Conservation (phyloP, 202 grass and related monocot genomes). For the Musa balbisiana region DNA sequence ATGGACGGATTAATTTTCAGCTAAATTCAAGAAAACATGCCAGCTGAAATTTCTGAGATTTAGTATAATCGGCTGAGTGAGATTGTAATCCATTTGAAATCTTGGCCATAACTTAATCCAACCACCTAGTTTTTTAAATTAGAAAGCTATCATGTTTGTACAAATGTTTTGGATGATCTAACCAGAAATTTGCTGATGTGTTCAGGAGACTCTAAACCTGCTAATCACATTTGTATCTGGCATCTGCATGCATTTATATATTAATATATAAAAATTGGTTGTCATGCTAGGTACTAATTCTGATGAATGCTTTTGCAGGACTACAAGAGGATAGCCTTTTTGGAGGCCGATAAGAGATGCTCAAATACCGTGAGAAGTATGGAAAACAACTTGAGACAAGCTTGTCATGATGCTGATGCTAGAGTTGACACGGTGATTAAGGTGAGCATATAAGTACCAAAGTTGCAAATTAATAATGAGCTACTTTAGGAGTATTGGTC, state of each 20-base stretch:
- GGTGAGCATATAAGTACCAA: slow-evolving; percentile 25
- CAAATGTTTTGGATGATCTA: no score
- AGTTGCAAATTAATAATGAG: neutral
- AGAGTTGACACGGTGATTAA: slow-evolving; percentile 50
- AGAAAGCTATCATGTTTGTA: no score
- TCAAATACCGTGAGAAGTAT: slow-evolving; percentile 48
- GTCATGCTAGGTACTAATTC: neutral
- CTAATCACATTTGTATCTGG: no score
- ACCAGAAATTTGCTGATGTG: no score
- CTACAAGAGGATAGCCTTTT: slow-evolving; percentile 57
- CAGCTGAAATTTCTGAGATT: no score
- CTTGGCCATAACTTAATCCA: no score
- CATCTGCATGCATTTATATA: neutral
- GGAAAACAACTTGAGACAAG: slow-evolving; percentile 56
- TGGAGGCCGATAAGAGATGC: slow-evolving; percentile 59
- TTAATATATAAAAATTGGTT: neutral
- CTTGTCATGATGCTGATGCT: slow-evolving; percentile 40
- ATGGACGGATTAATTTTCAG: no score
- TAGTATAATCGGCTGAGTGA: no score
- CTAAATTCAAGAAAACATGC: no score
- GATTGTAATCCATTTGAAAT: no score
- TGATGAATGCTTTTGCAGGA: slow-evolving; percentile 32
- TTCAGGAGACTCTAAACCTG: no score
- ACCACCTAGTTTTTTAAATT: no score
- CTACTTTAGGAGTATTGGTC: neutral